phyloP scores from a whole-genome alignment of 331 rosid species.

The Arachis monticola region DNA sequence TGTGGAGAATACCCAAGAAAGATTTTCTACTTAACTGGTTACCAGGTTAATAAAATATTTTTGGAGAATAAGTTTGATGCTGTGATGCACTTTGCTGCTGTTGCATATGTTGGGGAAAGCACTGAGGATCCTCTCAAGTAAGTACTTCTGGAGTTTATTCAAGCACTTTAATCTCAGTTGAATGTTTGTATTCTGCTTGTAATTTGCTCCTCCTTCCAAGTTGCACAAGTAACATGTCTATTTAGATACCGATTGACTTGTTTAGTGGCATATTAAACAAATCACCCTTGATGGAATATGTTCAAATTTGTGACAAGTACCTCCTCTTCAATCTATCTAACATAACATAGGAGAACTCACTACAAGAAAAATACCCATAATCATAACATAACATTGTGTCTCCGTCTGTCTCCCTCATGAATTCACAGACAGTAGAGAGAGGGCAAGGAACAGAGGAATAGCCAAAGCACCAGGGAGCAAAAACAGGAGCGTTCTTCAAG shows the following conservation, averaged over 20 bases:
- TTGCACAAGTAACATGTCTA: conserved; percentile 1
- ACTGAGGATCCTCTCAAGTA: conserved; percentile 88
- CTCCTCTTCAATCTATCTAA: too few relatives aligned
- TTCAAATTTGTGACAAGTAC: too few relatives aligned
- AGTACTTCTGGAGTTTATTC: conserved; percentile 41
- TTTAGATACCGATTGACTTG: not conserved
- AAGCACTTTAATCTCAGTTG: conserved; percentile 27
- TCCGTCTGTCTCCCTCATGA: too few relatives aligned
- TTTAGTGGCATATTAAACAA: not conserved
- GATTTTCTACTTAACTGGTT: conserved; percentile 48
- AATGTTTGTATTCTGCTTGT: conserved; percentile 29
- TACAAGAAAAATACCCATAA: too few relatives aligned
- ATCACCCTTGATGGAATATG: too few relatives aligned
- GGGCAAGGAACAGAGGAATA: too few relatives aligned
- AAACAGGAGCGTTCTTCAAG: too few relatives aligned
- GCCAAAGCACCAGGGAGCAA: too few relatives aligned
- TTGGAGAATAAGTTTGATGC: conserved; percentile 90
- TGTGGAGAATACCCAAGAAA: conserved; percentile 7
- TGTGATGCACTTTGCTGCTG: conserved; percentile 95
- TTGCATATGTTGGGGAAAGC: conserved; percentile 99
- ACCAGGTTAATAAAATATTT: conserved; percentile 83
- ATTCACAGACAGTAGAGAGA: too few relatives aligned
- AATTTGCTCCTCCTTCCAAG: conserved; percentile 18
- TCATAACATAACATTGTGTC: too few relatives aligned
- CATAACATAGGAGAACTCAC: too few relatives aligned